Evolutionary conservation across 305 asterid species (phyloP), one percentile per base, ranked within the genome.

Genomic region (Striga hermonthica): DNA sequence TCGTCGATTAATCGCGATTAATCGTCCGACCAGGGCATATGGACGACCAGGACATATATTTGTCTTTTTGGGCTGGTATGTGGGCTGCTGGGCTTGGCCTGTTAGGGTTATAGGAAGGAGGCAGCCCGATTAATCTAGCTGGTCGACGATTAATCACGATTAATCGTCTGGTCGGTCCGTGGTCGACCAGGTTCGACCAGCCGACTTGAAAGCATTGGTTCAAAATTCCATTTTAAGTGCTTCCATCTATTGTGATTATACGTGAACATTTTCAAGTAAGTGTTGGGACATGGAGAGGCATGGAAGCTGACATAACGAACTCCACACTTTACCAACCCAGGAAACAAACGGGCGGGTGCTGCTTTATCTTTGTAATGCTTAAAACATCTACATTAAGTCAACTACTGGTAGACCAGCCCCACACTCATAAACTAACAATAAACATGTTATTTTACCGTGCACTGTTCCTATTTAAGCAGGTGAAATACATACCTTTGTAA

Each of bases 401-500:
- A 28, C 58, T 66, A 22, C 53, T 50, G 52, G 52, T 56, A 67
- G 66, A 47, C 34, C 45, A 60, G 37, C 11, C 41, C 48, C 7
- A 43, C 59, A 54, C 10, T 16, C 38, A 53, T 13, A 22, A 22
- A 39, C 44, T 4, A 5, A 39, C 44, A 58, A 9, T 9, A 72
- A 8, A 8, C 4, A 34, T 28, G 40, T 15, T 15, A 10, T 12
- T 48, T 36, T 45, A 13, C 22, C 38, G 39, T 36, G 34, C 40
- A 40, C 11, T 49, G 34, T 48, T 22, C 41, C 31, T 49, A 48
- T 62, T 61, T 56, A 35, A 47, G 53, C 37, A 58, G 60, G 28
- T 34, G 55, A 55, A 59, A 68, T 22, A n/a, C 28, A 47, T 79
- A 94, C 99, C 98, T 84, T 59, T 80, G 95, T 70, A 90, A 71